These are phyloP conservation scores for Crepidotus variabilis DNA, from an alignment of 768 basidiomycete species.

Conservation along the genomic window DNA sequence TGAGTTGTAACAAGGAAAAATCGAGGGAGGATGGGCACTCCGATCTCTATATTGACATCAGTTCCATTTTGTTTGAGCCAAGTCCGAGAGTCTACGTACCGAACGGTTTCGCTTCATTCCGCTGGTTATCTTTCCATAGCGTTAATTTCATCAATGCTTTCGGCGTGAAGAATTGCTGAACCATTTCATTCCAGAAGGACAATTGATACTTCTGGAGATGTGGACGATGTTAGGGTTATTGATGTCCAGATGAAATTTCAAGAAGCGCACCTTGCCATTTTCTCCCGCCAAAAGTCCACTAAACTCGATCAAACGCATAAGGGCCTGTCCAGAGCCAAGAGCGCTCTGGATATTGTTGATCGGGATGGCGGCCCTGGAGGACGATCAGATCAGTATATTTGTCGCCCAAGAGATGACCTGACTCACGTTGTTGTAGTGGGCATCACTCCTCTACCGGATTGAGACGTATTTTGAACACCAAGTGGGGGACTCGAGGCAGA, in stretches of 20 bases:
- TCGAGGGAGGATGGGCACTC: conserved; percentile 72
- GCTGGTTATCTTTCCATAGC: conserved; percentile 83
- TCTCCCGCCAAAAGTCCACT: conserved; percentile 62
- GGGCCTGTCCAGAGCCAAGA: conserved; percentile 55
- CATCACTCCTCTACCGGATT: no score
- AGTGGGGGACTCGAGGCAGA: not conserved
- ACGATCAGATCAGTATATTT: no score
- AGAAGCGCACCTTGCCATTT: conserved; percentile 35
- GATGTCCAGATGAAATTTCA: not conserved
- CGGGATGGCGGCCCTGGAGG: not conserved
- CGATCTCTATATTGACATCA: conserved; percentile 56
- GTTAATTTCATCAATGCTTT: conserved; percentile 76
- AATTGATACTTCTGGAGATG: conserved; percentile 53
- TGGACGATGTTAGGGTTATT: not conserved
- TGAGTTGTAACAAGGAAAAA: conserved; percentile 84
- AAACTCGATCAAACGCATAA: conserved; percentile 64
- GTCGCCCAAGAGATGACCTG: not conserved
- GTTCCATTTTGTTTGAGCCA: not conserved
- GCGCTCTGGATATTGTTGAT: not conserved
- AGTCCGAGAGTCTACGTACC: conserved; percentile 42
- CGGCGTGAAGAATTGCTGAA: conserved; percentile 68
- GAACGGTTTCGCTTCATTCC: conserved; percentile 78
- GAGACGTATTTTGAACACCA: no score
- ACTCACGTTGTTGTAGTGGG: not conserved
- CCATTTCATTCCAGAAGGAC: conserved; percentile 62